These are phyloP conservation scores for Aspergillus sojae DNA, from an alignment of 2,329 filamentous ascomycete species.

Conservation along the genomic window DNA sequence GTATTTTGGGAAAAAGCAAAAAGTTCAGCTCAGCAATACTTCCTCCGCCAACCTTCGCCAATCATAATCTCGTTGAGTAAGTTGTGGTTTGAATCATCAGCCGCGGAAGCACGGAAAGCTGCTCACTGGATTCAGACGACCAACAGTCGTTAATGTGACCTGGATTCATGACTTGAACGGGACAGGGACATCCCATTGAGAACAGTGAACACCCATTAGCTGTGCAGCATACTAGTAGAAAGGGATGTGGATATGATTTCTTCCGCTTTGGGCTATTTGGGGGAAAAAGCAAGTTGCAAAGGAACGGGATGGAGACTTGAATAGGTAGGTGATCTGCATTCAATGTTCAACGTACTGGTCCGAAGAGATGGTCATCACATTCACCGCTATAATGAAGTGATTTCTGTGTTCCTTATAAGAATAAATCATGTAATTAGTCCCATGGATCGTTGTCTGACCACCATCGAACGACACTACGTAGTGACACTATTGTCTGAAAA, in stretches of 20 bases:
- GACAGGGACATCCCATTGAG: background rate
- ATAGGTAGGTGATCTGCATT: background rate
- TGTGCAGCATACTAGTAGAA: background rate
- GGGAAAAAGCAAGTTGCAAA: background rate
- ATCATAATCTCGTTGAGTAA: background rate
- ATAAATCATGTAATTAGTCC: no score
- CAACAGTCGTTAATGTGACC: background rate
- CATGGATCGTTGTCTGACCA: no score
- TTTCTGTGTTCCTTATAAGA: background rate
- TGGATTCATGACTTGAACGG: background rate
- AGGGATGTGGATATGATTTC: background rate
- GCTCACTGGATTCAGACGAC: background rate
- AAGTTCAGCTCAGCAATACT: background rate
- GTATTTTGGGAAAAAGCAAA: background rate
- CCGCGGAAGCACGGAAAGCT: background rate
- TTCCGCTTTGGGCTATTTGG: background rate
- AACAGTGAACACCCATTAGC: background rate
- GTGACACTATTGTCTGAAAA: background rate
- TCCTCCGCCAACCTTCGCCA: background rate
- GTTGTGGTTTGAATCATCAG: background rate
- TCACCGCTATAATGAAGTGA: background rate
- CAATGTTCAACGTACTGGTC: background rate
- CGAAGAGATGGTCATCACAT: background rate
- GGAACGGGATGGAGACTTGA: background rate
- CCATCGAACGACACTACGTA: background rate